Conservation (phyloP, 306 rosid species). For the Urtica urens region DNA sequence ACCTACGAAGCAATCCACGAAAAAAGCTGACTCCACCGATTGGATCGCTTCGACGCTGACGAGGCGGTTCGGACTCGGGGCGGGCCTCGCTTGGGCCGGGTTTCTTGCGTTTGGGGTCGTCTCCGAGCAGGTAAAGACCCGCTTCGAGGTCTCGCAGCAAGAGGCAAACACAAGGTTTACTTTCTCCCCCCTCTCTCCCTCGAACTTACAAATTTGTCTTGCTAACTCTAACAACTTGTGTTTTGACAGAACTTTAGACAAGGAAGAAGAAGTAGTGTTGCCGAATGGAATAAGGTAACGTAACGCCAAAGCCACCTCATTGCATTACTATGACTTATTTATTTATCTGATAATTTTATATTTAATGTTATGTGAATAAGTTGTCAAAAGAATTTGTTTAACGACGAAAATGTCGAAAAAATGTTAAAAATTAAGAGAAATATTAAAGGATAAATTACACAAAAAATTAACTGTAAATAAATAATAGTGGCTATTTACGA, state of each 20-base stretch:
- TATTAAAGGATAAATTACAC: too few relatives aligned
- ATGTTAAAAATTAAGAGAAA: too few relatives aligned
- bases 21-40: slow-evolving; percentile 66
- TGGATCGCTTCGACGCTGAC: slow-evolving; percentile 81
- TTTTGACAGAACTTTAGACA: slow-evolving; percentile 40
- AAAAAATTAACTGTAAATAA: too few relatives aligned
- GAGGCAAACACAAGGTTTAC: slow-evolving; percentile 68
- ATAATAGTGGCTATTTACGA: too few relatives aligned
- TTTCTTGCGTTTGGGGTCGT: slow-evolving; percentile 73
- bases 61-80: slow-evolving; percentile 82
- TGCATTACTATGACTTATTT: too few relatives aligned
- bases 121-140: slow-evolving; percentile 94
- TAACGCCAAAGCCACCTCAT: too few relatives aligned
- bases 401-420: too few relatives aligned
- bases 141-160: slow-evolving; percentile 80
- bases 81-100: slow-evolving; percentile 94
- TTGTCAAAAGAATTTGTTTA: too few relatives aligned
- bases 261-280: slow-evolving; percentile 63
- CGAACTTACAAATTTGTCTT: not conserved
- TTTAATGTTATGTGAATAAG: too few relatives aligned
- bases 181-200: too few relatives aligned
- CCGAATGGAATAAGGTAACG: slow-evolving; percentile 92
- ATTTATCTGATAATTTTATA: too few relatives aligned
- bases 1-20: slow-evolving; percentile 29
- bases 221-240: not conserved